Percentiles rank a stretch among this genome's conserved stretches.
These are phyloP conservation scores for Zangia roseola DNA, from an alignment of 768 basidiomycete genomes.

Conservation along the genomic window DNA sequence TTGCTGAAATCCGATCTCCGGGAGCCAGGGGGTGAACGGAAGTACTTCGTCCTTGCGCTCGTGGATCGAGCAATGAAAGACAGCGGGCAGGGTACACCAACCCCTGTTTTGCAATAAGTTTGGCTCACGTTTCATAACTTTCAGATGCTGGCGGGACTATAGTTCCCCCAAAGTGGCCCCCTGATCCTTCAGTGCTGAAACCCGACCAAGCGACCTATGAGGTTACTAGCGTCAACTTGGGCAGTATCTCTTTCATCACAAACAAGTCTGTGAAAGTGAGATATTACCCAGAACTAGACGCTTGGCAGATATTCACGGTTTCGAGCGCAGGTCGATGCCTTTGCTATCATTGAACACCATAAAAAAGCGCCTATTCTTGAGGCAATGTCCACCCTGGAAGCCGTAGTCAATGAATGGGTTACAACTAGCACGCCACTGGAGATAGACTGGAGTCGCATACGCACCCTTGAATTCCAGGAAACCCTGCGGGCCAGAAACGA, in stretches of 20 bases:
- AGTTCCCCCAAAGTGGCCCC: conserved; percentile 80
- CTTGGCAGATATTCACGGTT: neutral
- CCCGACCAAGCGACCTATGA: conserved; percentile 65
- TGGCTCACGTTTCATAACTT: neutral
- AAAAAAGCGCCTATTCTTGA: conserved; percentile 62
- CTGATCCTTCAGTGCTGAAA: conserved; percentile 44
- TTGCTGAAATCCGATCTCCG: conserved; percentile 63
- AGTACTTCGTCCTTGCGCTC: conserved; percentile 70
- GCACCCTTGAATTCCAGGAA: conserved; percentile 92
- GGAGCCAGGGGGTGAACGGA: conserved; percentile 48
- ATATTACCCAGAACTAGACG: conserved; percentile 31
- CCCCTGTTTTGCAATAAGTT: neutral
- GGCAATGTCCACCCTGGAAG: conserved; percentile 48
- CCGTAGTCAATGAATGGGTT: conserved; percentile 57
- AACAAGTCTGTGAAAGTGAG: conserved; percentile 79
- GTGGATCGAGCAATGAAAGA: conserved; percentile 63
- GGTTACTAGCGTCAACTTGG: conserved; percentile 58
- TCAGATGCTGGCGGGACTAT: conserved; percentile 57
- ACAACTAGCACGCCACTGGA: conserved; percentile 55
- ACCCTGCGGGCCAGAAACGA: conserved; percentile 57
- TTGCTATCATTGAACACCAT: conserved; percentile 64
- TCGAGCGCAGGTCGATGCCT: conserved; percentile 61
- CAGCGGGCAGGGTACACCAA: conserved; percentile 47
- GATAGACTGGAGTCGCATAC: conserved; percentile 80
- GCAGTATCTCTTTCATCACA: conserved; percentile 76